A percentile compares a stretch with the other conserved stretches of the same genome.
Conservation (phyloP, 1,284 basidiomycete genomes). For the Irpex sp. region DNA sequence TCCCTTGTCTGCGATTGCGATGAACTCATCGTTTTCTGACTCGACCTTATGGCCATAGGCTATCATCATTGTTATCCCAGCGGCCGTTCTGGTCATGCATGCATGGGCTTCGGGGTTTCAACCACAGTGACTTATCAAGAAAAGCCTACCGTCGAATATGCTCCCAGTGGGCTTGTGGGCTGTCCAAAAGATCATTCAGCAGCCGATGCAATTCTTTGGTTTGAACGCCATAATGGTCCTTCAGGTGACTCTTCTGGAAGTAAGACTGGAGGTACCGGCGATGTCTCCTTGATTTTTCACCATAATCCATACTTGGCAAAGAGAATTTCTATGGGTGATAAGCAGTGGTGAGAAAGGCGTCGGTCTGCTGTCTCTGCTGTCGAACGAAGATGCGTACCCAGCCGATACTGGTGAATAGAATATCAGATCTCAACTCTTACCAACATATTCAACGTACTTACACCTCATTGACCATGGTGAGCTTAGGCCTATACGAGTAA, state of each 20-base stretch:
- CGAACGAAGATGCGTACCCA: too few relatives aligned
- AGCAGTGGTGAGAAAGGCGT: too few relatives aligned
- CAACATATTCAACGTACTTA: neutral
- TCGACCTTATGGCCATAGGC: constrained; percentile 12
- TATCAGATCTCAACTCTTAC: too few relatives aligned
- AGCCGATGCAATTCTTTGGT: neutral
- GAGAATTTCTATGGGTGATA: too few relatives aligned
- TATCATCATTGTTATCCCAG: constrained; percentile 9
- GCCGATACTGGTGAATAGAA: too few relatives aligned
- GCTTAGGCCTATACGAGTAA: constrained; percentile 8
- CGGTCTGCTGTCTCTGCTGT: too few relatives aligned
- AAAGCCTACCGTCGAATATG: neutral
- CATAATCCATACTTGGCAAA: neutral
- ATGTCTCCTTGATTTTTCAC: neutral
- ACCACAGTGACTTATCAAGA: too few relatives aligned
- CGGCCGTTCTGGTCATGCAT: too few relatives aligned
- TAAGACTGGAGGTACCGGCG: neutral
- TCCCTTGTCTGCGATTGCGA: neutral
- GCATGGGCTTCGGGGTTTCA: too few relatives aligned
- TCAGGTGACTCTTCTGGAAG: neutral
- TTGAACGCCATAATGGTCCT: neutral
- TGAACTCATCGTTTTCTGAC: constrained; percentile 11
- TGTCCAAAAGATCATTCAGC: neutral
- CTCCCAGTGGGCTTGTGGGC: neutral
- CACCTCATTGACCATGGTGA: neutral